Percentiles rank a stretch among this genome's conserved stretches.
Conservation (phyloP, 106 monocot species). For the Dioscorea dumetorum region DNA sequence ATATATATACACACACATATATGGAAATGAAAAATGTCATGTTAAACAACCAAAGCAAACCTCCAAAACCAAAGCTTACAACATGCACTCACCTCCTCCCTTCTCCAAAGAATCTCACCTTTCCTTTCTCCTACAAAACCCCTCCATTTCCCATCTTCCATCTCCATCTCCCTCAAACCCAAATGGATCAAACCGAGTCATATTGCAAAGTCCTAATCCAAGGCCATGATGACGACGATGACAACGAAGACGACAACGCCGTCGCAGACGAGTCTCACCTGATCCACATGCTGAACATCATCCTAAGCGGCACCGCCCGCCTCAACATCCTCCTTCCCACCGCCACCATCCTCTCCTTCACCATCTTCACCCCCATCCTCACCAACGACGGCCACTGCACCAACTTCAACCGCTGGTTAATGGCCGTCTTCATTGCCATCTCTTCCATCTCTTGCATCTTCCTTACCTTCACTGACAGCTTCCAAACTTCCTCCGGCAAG, state of each 20-base stretch:
- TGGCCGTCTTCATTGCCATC: slow-evolving; percentile 28
- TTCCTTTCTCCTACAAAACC: not conserved
- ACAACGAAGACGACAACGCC: slow-evolving; percentile 8
- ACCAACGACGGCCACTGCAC: slow-evolving; percentile 52
- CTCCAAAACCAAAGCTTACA: not conserved
- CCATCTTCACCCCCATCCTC: slow-evolving; percentile 54
- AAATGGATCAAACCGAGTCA: slow-evolving; percentile 3
- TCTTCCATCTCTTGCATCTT: slow-evolving; percentile 62
- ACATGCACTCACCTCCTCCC: not conserved
- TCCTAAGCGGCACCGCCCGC: slow-evolving; percentile 57
- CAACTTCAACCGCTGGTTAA: slow-evolving; percentile 21
- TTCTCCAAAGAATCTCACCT: slow-evolving; percentile 9
- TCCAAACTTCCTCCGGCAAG: slow-evolving; percentile 25
- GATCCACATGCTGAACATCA: slow-evolving; percentile 37
- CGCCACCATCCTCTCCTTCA: slow-evolving; percentile 67
- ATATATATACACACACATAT: no score
- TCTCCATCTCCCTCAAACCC: not conserved
- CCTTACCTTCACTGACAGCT: slow-evolving; percentile 68
- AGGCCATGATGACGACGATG: not conserved
- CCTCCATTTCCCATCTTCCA: not conserved
- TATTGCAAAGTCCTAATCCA: slow-evolving; percentile 35
- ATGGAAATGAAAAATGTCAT: no score
- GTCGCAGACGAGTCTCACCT: slow-evolving; percentile 33
- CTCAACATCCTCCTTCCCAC: slow-evolving; percentile 67
- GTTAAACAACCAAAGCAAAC: not conserved